A percentile compares a stretch with the other conserved stretches of the same genome.
Conservation (phyloP, 2,329 filamentous ascomycete genomes). For the Didymosphaeria variabile region DNA sequence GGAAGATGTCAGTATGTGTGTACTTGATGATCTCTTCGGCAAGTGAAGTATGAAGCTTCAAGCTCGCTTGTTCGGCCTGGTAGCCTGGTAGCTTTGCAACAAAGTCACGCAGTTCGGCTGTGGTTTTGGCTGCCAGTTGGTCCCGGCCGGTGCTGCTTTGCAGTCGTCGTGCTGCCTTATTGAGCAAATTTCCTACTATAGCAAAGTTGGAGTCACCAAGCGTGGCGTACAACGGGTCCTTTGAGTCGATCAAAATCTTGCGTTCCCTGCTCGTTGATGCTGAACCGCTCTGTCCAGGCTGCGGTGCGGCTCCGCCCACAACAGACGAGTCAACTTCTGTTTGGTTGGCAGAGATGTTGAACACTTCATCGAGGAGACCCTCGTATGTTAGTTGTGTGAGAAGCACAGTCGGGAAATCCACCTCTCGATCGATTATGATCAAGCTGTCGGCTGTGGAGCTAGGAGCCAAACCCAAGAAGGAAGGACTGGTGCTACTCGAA, state of each 20-base stretch:
- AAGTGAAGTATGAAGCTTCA: constrained; percentile 90
- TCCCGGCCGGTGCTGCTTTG: constrained; percentile 89
- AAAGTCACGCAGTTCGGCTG: constrained; percentile 91
- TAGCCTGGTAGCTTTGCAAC: constrained; percentile 93
- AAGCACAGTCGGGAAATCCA: constrained; percentile 90
- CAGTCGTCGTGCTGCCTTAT: constrained; percentile 87
- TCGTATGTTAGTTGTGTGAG: constrained; percentile 97
- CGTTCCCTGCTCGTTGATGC: constrained; percentile 71
- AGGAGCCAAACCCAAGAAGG: constrained; percentile 75
- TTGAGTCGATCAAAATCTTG: constrained; percentile 87
- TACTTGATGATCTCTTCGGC: constrained; percentile 96
- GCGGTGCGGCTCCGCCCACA: constrained; percentile 75
- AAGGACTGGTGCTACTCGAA: constrained; percentile 62
- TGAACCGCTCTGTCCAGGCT: constrained; percentile 61
- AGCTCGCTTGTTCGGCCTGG: constrained; percentile 89
- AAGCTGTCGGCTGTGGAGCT: constrained; percentile 89
- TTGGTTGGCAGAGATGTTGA: constrained; percentile 90
- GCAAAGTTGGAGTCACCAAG: constrained; percentile 94
- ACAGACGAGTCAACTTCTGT: constrained; percentile 91
- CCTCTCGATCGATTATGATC: constrained; percentile 93
- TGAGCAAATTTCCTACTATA: constrained; percentile 86
- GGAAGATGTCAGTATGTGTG: constrained; percentile 89
- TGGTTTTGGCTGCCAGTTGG: constrained; percentile 80
- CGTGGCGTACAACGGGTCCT: constrained; percentile 87
- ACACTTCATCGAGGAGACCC: constrained; percentile 91